Evolutionary conservation across 2,329 filamentous ascomycete genomes (phyloP).

Genomic region (Phoma sp.): DNA sequence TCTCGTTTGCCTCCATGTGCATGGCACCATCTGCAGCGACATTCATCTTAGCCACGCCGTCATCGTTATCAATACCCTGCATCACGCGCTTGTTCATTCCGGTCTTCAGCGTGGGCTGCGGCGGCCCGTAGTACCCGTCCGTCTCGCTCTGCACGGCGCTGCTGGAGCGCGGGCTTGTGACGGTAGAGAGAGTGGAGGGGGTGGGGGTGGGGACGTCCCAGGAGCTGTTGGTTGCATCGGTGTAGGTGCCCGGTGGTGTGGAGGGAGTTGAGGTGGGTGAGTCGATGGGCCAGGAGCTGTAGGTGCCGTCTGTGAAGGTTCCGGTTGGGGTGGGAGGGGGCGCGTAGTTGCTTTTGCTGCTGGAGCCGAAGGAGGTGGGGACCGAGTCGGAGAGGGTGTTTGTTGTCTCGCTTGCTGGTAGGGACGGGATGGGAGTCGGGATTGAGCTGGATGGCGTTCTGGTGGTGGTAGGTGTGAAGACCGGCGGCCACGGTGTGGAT

Average conservation of each 20-base stretch:
- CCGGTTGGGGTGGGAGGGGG: background rate
- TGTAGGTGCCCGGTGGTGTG: background rate
- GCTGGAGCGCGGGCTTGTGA: background rate
- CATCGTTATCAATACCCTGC: background rate
- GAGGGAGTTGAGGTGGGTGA: background rate
- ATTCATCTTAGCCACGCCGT: background rate
- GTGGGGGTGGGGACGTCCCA: background rate
- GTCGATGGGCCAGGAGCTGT: conserved; percentile 2
- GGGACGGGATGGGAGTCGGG: background rate
- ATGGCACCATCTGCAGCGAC: background rate
- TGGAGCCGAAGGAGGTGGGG: background rate
- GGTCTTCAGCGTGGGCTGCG: background rate
- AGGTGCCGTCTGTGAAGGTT: conserved; percentile 1
- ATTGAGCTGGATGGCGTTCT: too few relatives aligned
- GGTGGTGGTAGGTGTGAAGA: background rate
- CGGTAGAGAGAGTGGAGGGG: background rate
- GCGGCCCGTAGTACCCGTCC: background rate
- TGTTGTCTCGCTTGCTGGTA: background rate
- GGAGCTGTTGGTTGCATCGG: background rate
- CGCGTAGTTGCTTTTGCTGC: background rate
- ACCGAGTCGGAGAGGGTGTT: conserved; percentile 8
- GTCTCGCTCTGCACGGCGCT: background rate
- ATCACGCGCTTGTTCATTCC: background rate
- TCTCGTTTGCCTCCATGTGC: too few relatives aligned
- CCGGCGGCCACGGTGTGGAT: background rate